Evolutionary conservation across 2,329 filamentous ascomycete genomes (phyloP), one percentile per base, ranked within the genome.

Genomic region (Fusarium temperatum): DNA sequence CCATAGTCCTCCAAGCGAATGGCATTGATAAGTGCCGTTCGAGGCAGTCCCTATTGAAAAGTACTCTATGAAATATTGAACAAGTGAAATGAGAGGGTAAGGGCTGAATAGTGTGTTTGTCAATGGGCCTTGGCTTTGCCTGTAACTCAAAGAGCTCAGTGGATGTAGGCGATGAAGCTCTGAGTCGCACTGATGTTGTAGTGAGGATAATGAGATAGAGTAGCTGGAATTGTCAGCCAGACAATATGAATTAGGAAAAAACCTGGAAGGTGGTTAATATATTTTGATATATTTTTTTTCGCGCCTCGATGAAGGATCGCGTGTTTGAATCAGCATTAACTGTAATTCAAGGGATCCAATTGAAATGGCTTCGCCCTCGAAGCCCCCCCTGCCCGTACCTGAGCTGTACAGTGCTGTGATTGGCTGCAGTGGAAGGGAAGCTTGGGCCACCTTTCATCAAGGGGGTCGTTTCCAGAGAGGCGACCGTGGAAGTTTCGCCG

Each of bases 401-500:
- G 28, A 51, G 7, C 24, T 41, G 55, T 18, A 36, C 14, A 22
- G 20, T 30, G 58, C 61, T 74, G 64, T 76, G 73, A 78, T 78
- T 78, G 77, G 77, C 22, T 48, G 26, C 41, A 54, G 24, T 41
- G 45, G 50, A 53, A 50, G 10, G 26, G 71, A 73, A 78, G 77
- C 77, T 78, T 74, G 77, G 77, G 58, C 77, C 77, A 74, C 66
- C 22, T 63, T 41, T 63, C 50, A 48, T 63, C 73, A 68, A 76
- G 76, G 75, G 77, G 77, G 75, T 66, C 58, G 53, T 58, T 66
- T 73, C 58, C 71, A 72, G 68, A 78, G 70, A 79, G 77, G 77
- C 77, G 76, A 79, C 76, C 77, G 77, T 78, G 77, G 77, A 78
- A 77, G 71, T 79, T 79, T 79, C 75, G 68, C 75, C 72, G 66